These are phyloP conservation scores for Colletotrichum eleusines DNA, from an alignment of 2,329 filamentous ascomycete species.

Conservation along the genomic window DNA sequence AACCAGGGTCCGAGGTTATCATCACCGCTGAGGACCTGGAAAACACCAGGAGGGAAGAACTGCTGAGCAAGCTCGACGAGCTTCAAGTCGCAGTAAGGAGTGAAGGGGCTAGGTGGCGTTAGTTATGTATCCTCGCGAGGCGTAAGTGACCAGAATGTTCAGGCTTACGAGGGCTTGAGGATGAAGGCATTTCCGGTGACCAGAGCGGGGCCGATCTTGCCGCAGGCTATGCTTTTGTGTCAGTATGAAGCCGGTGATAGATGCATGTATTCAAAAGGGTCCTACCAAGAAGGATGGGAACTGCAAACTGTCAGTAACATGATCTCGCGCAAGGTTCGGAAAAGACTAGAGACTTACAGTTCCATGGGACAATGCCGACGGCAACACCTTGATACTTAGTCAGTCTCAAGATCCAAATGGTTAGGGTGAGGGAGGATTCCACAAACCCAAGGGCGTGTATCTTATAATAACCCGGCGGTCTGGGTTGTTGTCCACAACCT, in stretches of 20 bases:
- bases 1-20: slow-evolving; percentile 71
- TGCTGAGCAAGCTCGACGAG: slow-evolving; percentile 67
- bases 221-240: slow-evolving; percentile 49
- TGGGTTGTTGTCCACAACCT: slow-evolving; percentile 45
- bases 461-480: slow-evolving; percentile 47
- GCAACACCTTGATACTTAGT: slow-evolving; percentile 48
- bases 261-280: background rate
- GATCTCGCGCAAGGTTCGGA: slow-evolving; percentile 47
- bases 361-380: slow-evolving; percentile 66
- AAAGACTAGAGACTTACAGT: slow-evolving; percentile 64
- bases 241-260: background rate
- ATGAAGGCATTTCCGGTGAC: slow-evolving; percentile 70
- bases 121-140: background rate
- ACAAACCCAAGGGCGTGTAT: slow-evolving; percentile 54
- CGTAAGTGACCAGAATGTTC: background rate
- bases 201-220: slow-evolving; percentile 69
- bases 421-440: slow-evolving; percentile 40
- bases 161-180: slow-evolving; percentile 62
- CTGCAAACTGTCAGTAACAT: slow-evolving; percentile 17
- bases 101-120: slow-evolving; percentile 57
- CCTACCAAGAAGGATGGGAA: slow-evolving; percentile 39
- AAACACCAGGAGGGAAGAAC: slow-evolving; percentile 72
- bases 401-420: slow-evolving; percentile 2
- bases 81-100: slow-evolving; percentile 70
- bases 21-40: slow-evolving; percentile 71